phyloP scores from a whole-genome alignment of 441 rosid genomes.

The Syzygium syzygioides region DNA sequence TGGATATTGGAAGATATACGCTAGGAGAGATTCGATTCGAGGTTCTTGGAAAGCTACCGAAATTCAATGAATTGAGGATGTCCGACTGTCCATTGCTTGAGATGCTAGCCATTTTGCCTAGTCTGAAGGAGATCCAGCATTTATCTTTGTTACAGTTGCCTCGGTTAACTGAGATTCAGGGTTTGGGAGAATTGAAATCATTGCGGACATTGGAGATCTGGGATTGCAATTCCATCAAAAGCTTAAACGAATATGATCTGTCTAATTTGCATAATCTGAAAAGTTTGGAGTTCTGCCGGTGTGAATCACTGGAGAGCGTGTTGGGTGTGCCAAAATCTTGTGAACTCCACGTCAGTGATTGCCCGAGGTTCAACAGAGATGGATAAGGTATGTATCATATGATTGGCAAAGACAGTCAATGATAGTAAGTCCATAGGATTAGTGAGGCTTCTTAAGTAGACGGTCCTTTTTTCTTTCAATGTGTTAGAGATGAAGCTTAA shows the following conservation, averaged over 20 bases:
- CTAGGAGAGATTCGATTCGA: background rate
- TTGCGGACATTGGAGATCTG: rapidly evolving
- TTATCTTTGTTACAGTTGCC: rapidly evolving
- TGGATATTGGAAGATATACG: rapidly evolving
- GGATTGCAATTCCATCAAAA: background rate
- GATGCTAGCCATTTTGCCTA: rapidly evolving
- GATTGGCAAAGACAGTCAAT: no score
- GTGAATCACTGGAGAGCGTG: background rate
- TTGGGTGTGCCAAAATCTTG: background rate
- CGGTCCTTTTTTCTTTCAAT: no score
- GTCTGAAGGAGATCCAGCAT: background rate
- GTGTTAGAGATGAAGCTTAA: no score
- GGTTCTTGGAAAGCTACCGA: background rate
- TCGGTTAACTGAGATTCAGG: background rate
- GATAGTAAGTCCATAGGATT: no score
- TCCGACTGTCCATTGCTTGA: rapidly evolving
- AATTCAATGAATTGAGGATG: background rate
- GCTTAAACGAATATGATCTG: background rate
- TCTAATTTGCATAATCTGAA: background rate
- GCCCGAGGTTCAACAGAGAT: background rate
- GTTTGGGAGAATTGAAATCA: background rate
- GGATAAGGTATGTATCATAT: no score
- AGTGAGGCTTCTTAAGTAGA: no score
- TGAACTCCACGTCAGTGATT: rapidly evolving
- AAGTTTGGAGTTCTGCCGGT: rapidly evolving